phyloP scores from a whole-genome alignment of 352 stramenopile species.

The Pythium diclinum region DNA sequence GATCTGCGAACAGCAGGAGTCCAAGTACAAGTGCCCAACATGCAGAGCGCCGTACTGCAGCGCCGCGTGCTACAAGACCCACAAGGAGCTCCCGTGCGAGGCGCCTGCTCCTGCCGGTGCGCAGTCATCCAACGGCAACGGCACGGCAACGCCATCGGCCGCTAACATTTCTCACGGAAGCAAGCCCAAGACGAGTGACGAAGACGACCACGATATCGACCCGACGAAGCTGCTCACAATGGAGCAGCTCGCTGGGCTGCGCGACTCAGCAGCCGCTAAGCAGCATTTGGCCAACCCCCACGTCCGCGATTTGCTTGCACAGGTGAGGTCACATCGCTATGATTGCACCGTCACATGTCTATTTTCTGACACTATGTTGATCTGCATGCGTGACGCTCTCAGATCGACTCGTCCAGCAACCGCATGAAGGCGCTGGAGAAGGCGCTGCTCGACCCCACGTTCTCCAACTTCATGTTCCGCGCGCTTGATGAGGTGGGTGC shows the following conservation, averaged over 20 bases:
- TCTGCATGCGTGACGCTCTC: not conserved
- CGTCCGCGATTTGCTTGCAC: conserved; percentile 42
- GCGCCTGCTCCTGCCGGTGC: conserved; percentile 7
- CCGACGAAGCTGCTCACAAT: conserved; percentile 40
- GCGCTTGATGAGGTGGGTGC: conserved; percentile 53
- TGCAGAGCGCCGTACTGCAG: conserved; percentile 77
- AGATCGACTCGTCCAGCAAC: conserved; percentile 66
- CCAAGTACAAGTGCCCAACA: conserved; percentile 85
- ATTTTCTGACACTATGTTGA: not conserved
- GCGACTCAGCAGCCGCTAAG: conserved; percentile 33
- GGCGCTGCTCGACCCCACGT: conserved; percentile 60
- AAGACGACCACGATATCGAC: conserved; percentile 38
- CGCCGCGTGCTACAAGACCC: conserved; percentile 70
- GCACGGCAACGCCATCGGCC: not conserved
- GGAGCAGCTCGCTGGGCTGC: conserved; percentile 49
- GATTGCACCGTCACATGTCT: not conserved
- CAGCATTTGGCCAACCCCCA: conserved; percentile 46
- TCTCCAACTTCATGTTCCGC: conserved; percentile 79
- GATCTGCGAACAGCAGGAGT: conserved; percentile 44
- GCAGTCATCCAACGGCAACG: conserved; percentile 4
- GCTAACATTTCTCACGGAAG: not conserved
- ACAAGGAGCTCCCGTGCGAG: conserved; percentile 69
- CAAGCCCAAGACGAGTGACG: conserved; percentile 8
- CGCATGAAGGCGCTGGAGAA: conserved; percentile 78
- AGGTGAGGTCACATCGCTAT: conserved; percentile 35